A percentile compares a stretch with the other conserved stretches of the same genome.
phyloP scores from a whole-genome alignment of 768 basidiomycete genomes.

The Hericium alpestre region DNA sequence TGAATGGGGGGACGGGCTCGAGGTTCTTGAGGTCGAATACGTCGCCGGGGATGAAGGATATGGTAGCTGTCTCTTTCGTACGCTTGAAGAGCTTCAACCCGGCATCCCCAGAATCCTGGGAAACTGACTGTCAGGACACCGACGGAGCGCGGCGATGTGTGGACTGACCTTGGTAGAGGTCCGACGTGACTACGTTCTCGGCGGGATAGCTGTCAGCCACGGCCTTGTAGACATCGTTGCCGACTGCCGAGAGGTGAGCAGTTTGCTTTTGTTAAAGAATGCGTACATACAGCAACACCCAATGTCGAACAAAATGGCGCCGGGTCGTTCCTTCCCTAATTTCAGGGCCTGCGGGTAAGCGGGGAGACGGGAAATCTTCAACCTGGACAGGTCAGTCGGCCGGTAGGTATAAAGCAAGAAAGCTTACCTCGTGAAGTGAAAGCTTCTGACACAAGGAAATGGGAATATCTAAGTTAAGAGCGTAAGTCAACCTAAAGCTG shows the following conservation, averaged over 20 bases:
- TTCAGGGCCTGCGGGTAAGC: slow-evolving; percentile 21
- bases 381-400: slow-evolving; percentile 6
- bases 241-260: slow-evolving; percentile 20
- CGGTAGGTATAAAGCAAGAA: no score
- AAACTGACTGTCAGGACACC: neutral
- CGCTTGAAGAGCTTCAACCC: slow-evolving; percentile 53
- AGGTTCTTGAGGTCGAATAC: slow-evolving; percentile 37
- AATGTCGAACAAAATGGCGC: slow-evolving; percentile 33
- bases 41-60: slow-evolving; percentile 45
- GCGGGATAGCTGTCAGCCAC: slow-evolving; percentile 33
- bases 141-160: neutral
- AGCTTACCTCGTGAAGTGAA: slow-evolving; percentile 14
- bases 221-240: slow-evolving; percentile 31
- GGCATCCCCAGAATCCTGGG: slow-evolving; percentile 47
- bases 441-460: slow-evolving; percentile 22
- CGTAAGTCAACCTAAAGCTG: neutral
- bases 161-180: slow-evolving; percentile 25
- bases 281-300: slow-evolving; percentile 32
- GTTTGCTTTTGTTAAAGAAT: neutral
- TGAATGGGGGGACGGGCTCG: slow-evolving; percentile 17
- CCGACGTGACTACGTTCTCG: slow-evolving; percentile 27
- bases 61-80: slow-evolving; percentile 41
- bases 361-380: slow-evolving; percentile 16
- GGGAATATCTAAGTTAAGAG: slow-evolving; percentile 16
- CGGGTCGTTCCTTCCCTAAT: slow-evolving; percentile 25